phyloP scores from a whole-genome alignment of 179 eudicot species.

The Dionaea muscipula region DNA sequence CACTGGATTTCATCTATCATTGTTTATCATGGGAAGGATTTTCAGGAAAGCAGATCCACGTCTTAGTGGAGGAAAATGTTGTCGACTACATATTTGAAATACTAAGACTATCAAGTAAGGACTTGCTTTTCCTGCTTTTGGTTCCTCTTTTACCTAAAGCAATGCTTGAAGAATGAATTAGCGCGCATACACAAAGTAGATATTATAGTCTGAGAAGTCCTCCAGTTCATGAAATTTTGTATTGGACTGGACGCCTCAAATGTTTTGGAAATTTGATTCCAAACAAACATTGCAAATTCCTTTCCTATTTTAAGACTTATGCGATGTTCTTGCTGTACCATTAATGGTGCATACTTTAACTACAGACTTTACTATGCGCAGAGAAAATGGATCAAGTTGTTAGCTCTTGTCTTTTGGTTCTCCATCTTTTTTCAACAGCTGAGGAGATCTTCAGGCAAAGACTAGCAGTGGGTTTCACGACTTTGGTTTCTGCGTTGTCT shows the following conservation, averaged over 20 bases:
- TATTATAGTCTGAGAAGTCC: no score
- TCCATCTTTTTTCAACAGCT: constrained; percentile 59
- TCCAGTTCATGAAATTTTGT: background rate
- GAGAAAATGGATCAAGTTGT: constrained; percentile 61
- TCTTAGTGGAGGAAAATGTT: constrained; percentile 62
- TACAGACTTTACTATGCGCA: constrained; percentile 17
- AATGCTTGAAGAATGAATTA: background rate
- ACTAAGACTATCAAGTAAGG: constrained; percentile 39
- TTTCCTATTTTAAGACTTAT: background rate
- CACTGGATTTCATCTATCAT: constrained; percentile 51
- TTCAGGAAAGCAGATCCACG: constrained; percentile 46
- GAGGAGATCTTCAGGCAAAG: constrained; percentile 56
- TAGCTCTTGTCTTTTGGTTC: constrained; percentile 66
- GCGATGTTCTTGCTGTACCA: background rate
- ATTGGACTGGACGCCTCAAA: no score
- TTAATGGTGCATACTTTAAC: background rate
- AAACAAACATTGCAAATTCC: no score
- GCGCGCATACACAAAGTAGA: no score
- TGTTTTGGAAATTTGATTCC: no score
- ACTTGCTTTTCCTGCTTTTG: background rate
- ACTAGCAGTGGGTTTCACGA: constrained; percentile 80
- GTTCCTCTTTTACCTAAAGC: constrained; percentile 5
- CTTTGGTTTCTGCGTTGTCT: constrained; percentile 58
- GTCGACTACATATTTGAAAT: constrained; percentile 57
- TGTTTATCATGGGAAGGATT: constrained; percentile 47